Conservation (phyloP, 106 monocot species). For the Apostasia ramifera region DNA sequence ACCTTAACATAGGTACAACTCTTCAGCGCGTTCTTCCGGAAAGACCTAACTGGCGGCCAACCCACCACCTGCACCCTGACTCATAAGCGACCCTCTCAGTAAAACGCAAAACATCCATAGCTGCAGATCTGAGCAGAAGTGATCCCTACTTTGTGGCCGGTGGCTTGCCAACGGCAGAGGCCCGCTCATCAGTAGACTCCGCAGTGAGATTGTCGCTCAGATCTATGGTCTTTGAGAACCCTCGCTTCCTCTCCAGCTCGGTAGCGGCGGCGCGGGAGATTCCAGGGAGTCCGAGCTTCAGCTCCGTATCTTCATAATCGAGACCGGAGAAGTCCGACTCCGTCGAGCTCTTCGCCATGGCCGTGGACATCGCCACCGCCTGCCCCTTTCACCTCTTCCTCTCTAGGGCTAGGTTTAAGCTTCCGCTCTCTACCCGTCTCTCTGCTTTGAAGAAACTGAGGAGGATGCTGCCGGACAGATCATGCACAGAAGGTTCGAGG, state of each 20-base stretch:
- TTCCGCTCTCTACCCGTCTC: background rate
- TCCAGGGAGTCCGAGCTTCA: slow-evolving; percentile 48
- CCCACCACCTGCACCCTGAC: slow-evolving; percentile 81
- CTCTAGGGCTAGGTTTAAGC: slow-evolving; percentile 3
- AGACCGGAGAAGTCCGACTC: slow-evolving; percentile 43
- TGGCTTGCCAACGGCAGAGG: slow-evolving; percentile 26
- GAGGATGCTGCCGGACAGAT: background rate
- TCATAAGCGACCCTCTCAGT: background rate
- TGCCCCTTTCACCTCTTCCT: background rate
- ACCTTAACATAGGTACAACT: slow-evolving; percentile 82
- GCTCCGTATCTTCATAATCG: slow-evolving; percentile 65
- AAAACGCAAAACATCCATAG: background rate
- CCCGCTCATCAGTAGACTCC: slow-evolving; percentile 10
- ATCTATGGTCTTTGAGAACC: slow-evolving; percentile 37
- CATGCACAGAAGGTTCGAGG: background rate
- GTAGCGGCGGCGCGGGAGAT: slow-evolving; percentile 14
- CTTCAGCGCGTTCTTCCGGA: slow-evolving; percentile 60
- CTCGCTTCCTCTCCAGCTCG: slow-evolving; percentile 54
- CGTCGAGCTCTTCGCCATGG: slow-evolving; percentile 58
- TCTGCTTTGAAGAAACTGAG: background rate
- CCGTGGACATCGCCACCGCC: slow-evolving; percentile 33
- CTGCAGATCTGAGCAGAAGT: background rate
- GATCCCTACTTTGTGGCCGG: slow-evolving; percentile 47
- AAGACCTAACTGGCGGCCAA: slow-evolving; percentile 92
- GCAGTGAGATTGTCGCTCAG: slow-evolving; percentile 23